Evolutionary conservation across 2,329 filamentous ascomycete species (phyloP).

Genomic region (Fusarium falciforme): DNA sequence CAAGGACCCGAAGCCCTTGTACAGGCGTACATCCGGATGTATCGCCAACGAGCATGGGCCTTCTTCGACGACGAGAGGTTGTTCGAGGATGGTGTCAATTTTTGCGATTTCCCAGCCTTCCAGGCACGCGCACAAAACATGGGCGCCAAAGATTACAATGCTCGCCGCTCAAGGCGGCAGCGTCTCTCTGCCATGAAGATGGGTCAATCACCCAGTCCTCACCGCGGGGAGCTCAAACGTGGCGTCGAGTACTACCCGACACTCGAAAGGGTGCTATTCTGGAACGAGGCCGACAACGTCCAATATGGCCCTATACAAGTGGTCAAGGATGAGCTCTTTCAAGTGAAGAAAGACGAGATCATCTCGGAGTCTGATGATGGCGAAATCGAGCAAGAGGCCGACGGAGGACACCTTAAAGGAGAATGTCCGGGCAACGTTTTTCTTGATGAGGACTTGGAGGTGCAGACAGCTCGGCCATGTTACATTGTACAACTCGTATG

Average conservation of each 20-base stretch:
- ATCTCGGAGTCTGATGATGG: background rate
- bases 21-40: conserved; percentile 1
- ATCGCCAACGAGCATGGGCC: conserved; percentile 16
- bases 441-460: background rate
- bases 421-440: background rate
- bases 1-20: background rate
- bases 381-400: background rate
- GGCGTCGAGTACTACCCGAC: background rate
- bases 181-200: background rate
- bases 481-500: background rate
- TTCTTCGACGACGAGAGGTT: conserved; percentile 4
- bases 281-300: background rate
- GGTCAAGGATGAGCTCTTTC: background rate
- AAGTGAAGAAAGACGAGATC: background rate
- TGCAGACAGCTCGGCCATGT: background rate
- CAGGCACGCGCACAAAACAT: background rate
- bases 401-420: background rate
- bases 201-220: background rate
- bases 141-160: background rate
- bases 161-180: background rate
- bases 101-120: background rate
- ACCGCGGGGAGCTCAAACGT: background rate
- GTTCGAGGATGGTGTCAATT: background rate
- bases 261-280: background rate
- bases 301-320: background rate